Conservation (phyloP, 768 basidiomycete genomes). For the Pleurotus giganteus region DNA sequence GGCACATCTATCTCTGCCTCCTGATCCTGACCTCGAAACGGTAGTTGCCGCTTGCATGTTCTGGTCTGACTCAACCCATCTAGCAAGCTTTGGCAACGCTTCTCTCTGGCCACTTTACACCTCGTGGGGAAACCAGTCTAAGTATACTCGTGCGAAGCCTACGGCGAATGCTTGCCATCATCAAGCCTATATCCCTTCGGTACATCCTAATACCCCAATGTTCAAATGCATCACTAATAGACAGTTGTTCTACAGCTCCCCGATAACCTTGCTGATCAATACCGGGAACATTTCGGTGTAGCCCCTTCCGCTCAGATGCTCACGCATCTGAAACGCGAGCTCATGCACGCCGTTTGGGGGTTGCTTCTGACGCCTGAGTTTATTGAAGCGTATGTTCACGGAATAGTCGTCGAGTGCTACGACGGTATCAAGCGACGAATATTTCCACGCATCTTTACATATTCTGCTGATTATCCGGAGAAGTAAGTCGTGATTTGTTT, state of each 20-base stretch:
- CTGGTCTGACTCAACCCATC: conserved; percentile 27
- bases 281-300: conserved; percentile 9
- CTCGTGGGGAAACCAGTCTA: conserved; percentile 31
- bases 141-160: conserved; percentile 25
- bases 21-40: conserved; percentile 11
- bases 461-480: conserved; percentile 30
- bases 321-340: conserved; percentile 24
- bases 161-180: conserved; percentile 23
- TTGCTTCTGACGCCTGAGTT: conserved; percentile 21
- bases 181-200: conserved; percentile 30
- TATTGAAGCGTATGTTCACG: conserved; percentile 22
- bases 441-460: conserved; percentile 25
- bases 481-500: conserved; percentile 19
- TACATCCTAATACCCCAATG: conserved; percentile 10
- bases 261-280: conserved; percentile 20
- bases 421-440: conserved; percentile 22
- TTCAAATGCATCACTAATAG: background rate
- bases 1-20: conserved; percentile 9
- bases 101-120: conserved; percentile 32
- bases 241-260: conserved; percentile 22
- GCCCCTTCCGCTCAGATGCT: conserved; percentile 13
- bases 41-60: conserved; percentile 23
- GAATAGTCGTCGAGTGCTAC: conserved; percentile 21
- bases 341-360: conserved; percentile 25
- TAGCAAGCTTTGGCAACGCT: conserved; percentile 22